A percentile compares a stretch with the other conserved stretches of the same genome.
These are phyloP conservation scores for Cornus controversa DNA, from an alignment of 148 eudicot species.

Conservation along the genomic window DNA sequence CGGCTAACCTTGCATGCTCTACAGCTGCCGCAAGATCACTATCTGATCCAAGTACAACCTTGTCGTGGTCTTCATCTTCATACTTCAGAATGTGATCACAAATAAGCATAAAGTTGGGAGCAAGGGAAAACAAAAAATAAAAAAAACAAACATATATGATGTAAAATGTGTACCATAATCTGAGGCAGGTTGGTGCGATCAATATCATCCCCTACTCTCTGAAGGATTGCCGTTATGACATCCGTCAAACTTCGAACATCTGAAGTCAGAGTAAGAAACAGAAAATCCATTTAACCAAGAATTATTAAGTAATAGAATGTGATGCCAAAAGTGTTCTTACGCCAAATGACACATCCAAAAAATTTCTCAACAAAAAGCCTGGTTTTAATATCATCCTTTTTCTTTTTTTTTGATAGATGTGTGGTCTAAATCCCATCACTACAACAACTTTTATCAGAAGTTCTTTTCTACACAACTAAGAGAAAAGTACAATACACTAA, in stretches of 20 bases:
- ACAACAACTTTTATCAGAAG: neutral
- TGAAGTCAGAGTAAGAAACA: conserved; percentile 25
- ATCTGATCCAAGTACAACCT: conserved; percentile 81
- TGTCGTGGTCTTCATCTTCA: conserved; percentile 94
- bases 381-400: neutral
- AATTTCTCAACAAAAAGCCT: conserved; percentile 5
- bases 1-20: conserved; percentile 83
- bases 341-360: neutral
- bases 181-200: conserved; percentile 76
- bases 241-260: conserved; percentile 76
- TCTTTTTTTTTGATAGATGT: too few species aligned
- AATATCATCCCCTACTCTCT: conserved; percentile 86
- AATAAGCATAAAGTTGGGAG: conserved; percentile 17
- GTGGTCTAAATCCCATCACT: neutral
- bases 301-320: neutral
- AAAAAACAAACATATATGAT: neutral
- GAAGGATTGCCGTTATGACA: conserved; percentile 79
- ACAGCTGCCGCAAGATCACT: conserved; percentile 94
- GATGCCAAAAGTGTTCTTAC: neutral
- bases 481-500: neutral
- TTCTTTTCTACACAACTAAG: neutral
- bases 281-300: neutral
- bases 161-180: conserved; percentile 54
- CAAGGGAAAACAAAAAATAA: neutral
- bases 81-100: conserved; percentile 47